Conservation (phyloP, 2,329 filamentous ascomycete genomes). For the Pseudopyrenochaeta lycopersici region DNA sequence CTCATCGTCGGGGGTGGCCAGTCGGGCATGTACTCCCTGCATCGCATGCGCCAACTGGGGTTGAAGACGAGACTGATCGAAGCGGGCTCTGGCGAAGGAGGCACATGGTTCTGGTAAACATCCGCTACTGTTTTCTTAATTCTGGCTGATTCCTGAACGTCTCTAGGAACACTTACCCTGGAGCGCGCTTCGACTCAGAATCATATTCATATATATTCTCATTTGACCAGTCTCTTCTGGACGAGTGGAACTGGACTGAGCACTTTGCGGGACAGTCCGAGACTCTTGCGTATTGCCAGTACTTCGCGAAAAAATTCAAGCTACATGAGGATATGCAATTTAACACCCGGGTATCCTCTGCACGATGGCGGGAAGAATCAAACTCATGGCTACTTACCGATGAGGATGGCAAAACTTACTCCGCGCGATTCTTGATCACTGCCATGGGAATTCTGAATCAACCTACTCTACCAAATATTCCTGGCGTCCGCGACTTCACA, state of each 20-base stretch:
- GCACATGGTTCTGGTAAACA: constrained; percentile 47
- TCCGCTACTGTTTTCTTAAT: not conserved
- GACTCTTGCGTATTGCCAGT: constrained; percentile 60
- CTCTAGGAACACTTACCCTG: constrained; percentile 58
- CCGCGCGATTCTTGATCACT: constrained; percentile 25
- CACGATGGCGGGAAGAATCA: constrained; percentile 20
- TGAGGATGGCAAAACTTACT: constrained; percentile 20
- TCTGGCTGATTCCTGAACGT: not conserved
- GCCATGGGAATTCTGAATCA: constrained; percentile 33
- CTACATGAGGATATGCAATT: constrained; percentile 35
- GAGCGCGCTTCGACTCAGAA: constrained; percentile 59
- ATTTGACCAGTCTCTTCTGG: constrained; percentile 53
- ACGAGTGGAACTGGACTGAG: constrained; percentile 54
- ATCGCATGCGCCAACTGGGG: constrained; percentile 45
- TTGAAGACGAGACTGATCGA: constrained; percentile 38
- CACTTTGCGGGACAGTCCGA: constrained; percentile 51
- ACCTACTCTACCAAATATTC: constrained; percentile 29
- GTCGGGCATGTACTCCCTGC: constrained; percentile 47
- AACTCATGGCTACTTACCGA: constrained; percentile 28
- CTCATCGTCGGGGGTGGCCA: constrained; percentile 45
- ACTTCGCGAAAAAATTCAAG: constrained; percentile 58
- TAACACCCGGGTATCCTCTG: constrained; percentile 23
- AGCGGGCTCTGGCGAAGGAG: constrained; percentile 48
- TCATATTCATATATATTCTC: constrained; percentile 57
- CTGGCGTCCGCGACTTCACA: constrained; percentile 28